Conservation (phyloP, 2,329 filamentous ascomycete species). For the Colletotrichum sp. region DNA sequence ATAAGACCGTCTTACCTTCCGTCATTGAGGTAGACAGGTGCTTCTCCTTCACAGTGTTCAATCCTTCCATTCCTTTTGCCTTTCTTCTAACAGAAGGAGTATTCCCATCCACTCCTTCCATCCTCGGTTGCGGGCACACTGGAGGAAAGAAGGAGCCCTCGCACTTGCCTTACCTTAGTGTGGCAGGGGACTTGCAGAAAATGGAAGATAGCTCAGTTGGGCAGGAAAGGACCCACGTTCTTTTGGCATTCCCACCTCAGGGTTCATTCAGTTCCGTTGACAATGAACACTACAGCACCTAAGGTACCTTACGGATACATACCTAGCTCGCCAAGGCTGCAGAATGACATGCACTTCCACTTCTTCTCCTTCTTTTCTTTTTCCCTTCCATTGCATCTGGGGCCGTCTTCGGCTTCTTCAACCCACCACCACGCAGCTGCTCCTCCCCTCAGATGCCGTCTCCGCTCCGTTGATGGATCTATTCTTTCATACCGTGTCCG, state of each 20-base stretch:
- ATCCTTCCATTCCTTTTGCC: background rate
- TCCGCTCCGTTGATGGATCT: background rate
- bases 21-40: background rate
- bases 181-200: background rate
- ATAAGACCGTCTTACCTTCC: background rate
- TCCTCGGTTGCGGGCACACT: background rate
- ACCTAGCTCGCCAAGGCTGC: background rate
- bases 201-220: background rate
- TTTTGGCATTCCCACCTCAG: background rate
- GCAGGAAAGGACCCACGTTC: slow-evolving; percentile 1
- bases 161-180: background rate
- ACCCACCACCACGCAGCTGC: background rate
- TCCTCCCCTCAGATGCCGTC: background rate
- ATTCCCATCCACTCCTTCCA: background rate
- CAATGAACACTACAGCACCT: background rate
- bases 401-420: slow-evolving; percentile 24
- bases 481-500: background rate
- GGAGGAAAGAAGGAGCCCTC: background rate
- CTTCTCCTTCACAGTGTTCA: background rate
- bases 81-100: background rate
- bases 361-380: slow-evolving; percentile 3
- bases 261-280: background rate
- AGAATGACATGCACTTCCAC: slow-evolving; percentile 4
- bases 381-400: slow-evolving; percentile 4
- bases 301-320: too few relatives aligned